These are phyloP conservation scores for Cryptococcus sp. DNA, from an alignment of 1,284 basidiomycete species.

Conservation along the genomic window DNA sequence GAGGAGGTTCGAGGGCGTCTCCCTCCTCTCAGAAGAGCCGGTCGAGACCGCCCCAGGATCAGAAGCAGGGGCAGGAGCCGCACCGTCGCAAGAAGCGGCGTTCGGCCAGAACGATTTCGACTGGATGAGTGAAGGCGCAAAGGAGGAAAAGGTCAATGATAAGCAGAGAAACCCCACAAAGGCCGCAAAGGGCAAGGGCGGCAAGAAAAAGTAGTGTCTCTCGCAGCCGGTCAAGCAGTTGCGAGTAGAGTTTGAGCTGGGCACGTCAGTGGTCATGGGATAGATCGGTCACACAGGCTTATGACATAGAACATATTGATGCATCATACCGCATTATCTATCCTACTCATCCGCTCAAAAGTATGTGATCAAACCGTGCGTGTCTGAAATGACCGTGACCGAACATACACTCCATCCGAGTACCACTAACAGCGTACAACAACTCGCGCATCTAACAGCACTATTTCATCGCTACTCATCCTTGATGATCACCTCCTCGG, in stretches of 20 bases:
- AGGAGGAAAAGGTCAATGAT: slow-evolving; percentile 45
- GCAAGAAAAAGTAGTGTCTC: slow-evolving; percentile 29
- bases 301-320: too few species aligned
- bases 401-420: too few species aligned
- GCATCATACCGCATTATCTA: too few species aligned
- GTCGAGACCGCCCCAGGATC: background rate
- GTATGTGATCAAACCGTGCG: too few species aligned
- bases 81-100: slow-evolving; percentile 14
- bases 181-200: slow-evolving; percentile 36
- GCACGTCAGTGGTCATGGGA: too few species aligned
- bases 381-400: too few species aligned
- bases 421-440: too few species aligned
- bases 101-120: slow-evolving; percentile 43
- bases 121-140: slow-evolving; percentile 53
- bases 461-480: background rate
- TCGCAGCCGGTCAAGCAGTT: background rate
- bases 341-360: too few species aligned
- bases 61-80: slow-evolving; percentile 6
- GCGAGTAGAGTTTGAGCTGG: too few species aligned
- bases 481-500: slow-evolving; percentile 36
- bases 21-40: background rate
- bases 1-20: slow-evolving; percentile 64
- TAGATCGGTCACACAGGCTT: too few species aligned
- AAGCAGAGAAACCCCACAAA: slow-evolving; percentile 34
- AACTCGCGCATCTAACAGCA: too few species aligned